These are phyloP conservation scores for Podila verticillata DNA, from an alignment of 192 early-diverging fungal species.

Conservation along the genomic window DNA sequence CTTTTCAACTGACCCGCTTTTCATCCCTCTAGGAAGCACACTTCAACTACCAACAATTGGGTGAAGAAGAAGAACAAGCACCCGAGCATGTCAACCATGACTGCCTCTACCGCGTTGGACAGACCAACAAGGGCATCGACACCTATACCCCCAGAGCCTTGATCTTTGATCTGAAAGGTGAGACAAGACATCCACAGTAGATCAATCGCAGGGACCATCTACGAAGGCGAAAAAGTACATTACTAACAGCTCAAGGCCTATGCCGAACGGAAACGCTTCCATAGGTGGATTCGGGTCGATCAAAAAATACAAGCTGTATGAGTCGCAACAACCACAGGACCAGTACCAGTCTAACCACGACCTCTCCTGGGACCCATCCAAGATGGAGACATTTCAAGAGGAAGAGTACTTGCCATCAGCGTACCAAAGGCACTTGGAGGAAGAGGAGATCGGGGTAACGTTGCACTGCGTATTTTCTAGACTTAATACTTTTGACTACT, in stretches of 20 bases:
- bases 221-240: too few species aligned
- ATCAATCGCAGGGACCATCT: neutral
- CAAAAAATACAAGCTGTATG: conserved; percentile 52
- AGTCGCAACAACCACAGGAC: conserved; percentile 52
- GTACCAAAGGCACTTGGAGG: conserved; percentile 38
- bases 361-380: conserved; percentile 45
- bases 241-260: too few species aligned
- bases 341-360: conserved; percentile 53
- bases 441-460: conserved; percentile 40
- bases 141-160: conserved; percentile 83
- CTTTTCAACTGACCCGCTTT: neutral
- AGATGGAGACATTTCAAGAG: conserved; percentile 47
- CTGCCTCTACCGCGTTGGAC: conserved; percentile 65
- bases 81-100: conserved; percentile 64
- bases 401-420: conserved; percentile 22
- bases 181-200: neutral
- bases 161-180: conserved; percentile 84
- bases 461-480: too few species aligned
- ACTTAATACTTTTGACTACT: neutral
- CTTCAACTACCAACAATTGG: conserved; percentile 53
- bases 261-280: too few species aligned
- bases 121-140: conserved; percentile 62
- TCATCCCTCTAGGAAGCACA: conserved; percentile 55
- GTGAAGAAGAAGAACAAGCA: conserved; percentile 40
- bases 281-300: conserved; percentile 57